These are phyloP conservation scores for Aspergillus proliferans DNA, from an alignment of 2,329 filamentous ascomycete species.

Conservation along the genomic window DNA sequence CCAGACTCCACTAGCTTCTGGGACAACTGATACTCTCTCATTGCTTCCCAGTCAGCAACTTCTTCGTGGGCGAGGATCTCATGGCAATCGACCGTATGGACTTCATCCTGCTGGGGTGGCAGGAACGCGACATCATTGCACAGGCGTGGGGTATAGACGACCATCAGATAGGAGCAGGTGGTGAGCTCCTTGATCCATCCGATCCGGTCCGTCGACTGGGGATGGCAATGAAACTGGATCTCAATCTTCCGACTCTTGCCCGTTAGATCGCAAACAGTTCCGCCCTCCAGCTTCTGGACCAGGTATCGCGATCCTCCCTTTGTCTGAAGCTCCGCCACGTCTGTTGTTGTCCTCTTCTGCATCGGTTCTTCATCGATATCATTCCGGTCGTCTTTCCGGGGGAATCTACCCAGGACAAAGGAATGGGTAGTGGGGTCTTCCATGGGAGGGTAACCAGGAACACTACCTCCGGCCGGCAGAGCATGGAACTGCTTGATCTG, in stretches of 20 bases:
- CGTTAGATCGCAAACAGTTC: conserved; percentile 81
- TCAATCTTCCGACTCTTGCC: conserved; percentile 76
- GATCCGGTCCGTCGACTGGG: conserved; percentile 68
- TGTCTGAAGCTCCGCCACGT: conserved; percentile 63
- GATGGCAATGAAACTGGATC: conserved; percentile 72
- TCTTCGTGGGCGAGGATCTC: conserved; percentile 60
- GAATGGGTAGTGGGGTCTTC: conserved; percentile 70
- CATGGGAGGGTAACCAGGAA: conserved; percentile 62
- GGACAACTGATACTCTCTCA: conserved; percentile 26
- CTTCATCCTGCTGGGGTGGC: conserved; percentile 69
- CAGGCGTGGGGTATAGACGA: conserved; percentile 80
- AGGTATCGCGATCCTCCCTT: conserved; percentile 81
- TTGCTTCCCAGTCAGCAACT: conserved; percentile 41
- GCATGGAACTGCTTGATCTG: conserved; percentile 89
- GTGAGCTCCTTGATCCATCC: conserved; percentile 89
- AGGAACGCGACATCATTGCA: conserved; percentile 83
- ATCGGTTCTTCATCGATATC: conserved; percentile 20
- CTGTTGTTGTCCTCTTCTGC: conserved; percentile 26
- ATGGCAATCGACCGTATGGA: conserved; percentile 70
- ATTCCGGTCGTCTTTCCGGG: conserved; percentile 29
- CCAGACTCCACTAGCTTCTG: conserved; percentile 29
- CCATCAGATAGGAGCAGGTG: conserved; percentile 89
- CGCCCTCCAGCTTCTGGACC: conserved; percentile 71
- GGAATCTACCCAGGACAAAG: conserved; percentile 66
- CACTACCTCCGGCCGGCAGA: conserved; percentile 61